Percentiles rank a stretch among this genome's conserved stretches.
These are phyloP conservation scores for Apiotrichum brassicae DNA, from an alignment of 1,284 basidiomycete genomes.

Conservation along the genomic window DNA sequence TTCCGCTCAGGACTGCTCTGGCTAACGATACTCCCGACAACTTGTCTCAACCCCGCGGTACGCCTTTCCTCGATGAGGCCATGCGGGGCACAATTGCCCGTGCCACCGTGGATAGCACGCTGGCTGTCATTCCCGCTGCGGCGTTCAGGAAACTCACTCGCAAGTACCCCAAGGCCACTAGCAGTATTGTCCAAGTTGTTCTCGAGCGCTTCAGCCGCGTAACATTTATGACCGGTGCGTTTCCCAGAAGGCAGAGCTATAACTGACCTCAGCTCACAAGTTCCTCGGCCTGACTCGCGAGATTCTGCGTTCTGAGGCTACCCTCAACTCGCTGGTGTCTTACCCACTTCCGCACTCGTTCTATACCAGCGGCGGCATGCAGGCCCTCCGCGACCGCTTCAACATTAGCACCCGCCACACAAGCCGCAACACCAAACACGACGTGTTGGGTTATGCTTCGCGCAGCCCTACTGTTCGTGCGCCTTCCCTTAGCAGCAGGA, in stretches of 20 bases:
- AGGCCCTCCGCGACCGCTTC: constrained; percentile 77
- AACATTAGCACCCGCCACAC: constrained; percentile 20
- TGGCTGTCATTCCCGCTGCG: constrained; percentile 98
- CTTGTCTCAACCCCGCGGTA: not conserved
- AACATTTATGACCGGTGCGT: constrained; percentile 64
- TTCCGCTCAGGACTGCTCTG: not conserved
- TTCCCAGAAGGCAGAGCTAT: constrained; percentile 23
- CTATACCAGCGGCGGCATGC: constrained; percentile 89
- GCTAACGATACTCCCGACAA: not conserved
- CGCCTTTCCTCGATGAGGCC: constrained; percentile 9
- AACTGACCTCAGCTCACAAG: constrained; percentile 67
- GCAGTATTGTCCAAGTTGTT: constrained; percentile 69
- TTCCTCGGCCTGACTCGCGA: constrained; percentile 94
- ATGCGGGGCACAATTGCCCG: constrained; percentile 61
- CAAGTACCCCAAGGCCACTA: constrained; percentile 93
- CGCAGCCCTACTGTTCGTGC: constrained; percentile 37
- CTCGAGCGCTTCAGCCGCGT: constrained; percentile 92
- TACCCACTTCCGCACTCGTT: constrained; percentile 87
- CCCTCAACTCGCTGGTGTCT: constrained; percentile 92
- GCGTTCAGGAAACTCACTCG: constrained; percentile 77
- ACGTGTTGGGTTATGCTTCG: constrained; percentile 45
- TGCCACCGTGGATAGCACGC: constrained; percentile 85
- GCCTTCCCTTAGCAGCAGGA: constrained; percentile 30
- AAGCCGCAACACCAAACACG: constrained; percentile 11
- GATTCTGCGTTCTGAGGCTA: constrained; percentile 90